Evolutionary conservation across 495 filamentous ascomycete species (phyloP).

Genomic region (Terfezia claveryi): DNA sequence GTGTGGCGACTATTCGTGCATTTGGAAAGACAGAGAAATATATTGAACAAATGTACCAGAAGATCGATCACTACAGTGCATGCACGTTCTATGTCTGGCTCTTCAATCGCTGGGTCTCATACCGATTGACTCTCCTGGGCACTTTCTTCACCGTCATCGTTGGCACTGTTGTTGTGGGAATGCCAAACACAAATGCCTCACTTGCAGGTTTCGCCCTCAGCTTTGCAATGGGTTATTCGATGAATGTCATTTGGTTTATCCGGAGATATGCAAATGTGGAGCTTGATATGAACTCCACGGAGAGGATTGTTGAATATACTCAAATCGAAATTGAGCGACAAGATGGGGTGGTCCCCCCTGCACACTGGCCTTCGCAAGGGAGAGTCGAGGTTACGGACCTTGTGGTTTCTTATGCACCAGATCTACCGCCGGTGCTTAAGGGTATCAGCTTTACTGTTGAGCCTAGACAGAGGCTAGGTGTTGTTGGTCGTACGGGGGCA

Average conservation of each 20-base stretch:
- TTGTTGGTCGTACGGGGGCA: conserved; percentile 70
- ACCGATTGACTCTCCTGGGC: conserved; percentile 47
- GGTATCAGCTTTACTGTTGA: conserved; percentile 48
- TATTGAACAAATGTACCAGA: conserved; percentile 39
- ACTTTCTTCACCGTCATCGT: conserved; percentile 46
- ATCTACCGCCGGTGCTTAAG: conserved; percentile 54
- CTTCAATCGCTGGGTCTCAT: conserved; percentile 53
- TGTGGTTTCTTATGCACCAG: conserved; percentile 51
- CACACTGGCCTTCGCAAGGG: conserved; percentile 61
- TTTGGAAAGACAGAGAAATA: conserved; percentile 44
- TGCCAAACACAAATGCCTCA: conserved; percentile 43
- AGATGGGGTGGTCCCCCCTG: conserved; percentile 37
- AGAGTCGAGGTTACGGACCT: conserved; percentile 50
- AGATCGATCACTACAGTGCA: conserved; percentile 40
- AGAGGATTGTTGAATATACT: conserved; percentile 64
- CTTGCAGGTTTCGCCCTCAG: conserved; percentile 59
- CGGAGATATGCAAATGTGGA: conserved; percentile 44
- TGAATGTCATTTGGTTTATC: conserved; percentile 35
- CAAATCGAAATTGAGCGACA: conserved; percentile 47
- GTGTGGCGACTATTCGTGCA: conserved; percentile 53
- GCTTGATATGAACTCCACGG: conserved; percentile 65
- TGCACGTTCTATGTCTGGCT: conserved; percentile 46
- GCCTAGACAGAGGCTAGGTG: conserved; percentile 53
- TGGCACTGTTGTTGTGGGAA: conserved; percentile 38
- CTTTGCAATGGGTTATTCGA: conserved; percentile 34